Evolutionary conservation across 2,329 filamentous ascomycete genomes (phyloP).

Genomic region (Trichoderma oligosporum): DNA sequence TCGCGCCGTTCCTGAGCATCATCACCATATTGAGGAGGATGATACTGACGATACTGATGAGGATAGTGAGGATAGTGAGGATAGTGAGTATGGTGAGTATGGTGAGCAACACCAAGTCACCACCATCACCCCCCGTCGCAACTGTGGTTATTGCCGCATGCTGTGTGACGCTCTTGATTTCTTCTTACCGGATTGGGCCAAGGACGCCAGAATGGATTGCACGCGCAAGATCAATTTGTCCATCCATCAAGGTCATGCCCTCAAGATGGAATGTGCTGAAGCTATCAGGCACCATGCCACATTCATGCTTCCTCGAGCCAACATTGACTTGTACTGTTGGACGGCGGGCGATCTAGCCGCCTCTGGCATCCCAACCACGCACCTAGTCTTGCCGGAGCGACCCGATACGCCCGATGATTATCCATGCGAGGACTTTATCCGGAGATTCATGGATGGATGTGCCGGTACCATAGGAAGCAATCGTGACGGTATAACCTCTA

Average conservation of each 20-base stretch:
- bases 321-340: neutral
- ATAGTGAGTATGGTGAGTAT: too few species aligned
- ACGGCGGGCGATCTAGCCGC: neutral
- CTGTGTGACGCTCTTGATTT: constrained; percentile 5
- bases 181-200: constrained; percentile 11
- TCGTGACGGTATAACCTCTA: neutral
- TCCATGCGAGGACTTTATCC: neutral
- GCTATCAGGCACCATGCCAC: neutral
- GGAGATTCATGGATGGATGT: neutral
- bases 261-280: neutral
- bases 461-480: neutral
- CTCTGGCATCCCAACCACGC: neutral
- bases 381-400: neutral
- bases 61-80: too few species aligned
- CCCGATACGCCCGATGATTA: neutral
- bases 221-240: neutral
- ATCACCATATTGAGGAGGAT: too few species aligned
- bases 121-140: neutral
- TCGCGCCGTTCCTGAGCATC: too few species aligned
- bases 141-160: constrained; percentile 15
- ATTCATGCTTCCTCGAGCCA: neutral
- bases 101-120: too few species aligned
- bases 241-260: neutral
- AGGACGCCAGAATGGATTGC: neutral
- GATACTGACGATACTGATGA: too few species aligned